phyloP scores from a whole-genome alignment of 371 early-diverging fungal species.

The Mortierella sp. region DNA sequence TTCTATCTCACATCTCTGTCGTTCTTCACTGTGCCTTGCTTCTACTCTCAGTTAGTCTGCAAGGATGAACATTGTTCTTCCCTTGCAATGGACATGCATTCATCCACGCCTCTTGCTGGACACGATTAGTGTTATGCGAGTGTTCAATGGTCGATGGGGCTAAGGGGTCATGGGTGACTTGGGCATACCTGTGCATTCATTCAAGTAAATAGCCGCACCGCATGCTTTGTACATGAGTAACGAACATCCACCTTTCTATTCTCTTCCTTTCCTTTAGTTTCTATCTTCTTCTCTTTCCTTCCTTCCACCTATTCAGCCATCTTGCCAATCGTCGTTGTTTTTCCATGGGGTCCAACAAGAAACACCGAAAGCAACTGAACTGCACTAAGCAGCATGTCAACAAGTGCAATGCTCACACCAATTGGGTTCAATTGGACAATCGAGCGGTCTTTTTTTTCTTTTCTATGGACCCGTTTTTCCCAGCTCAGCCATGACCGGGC shows the following conservation, averaged over 20 bases:
- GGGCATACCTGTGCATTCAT: too few relatives aligned
- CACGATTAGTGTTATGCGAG: background rate
- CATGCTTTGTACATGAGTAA: background rate
- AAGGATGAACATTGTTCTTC: too few relatives aligned
- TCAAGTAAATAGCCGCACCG: background rate
- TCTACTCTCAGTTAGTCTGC: too few relatives aligned
- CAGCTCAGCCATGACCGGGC: constrained; percentile 10
- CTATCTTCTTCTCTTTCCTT: background rate
- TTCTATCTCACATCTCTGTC: background rate
- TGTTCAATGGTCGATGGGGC: background rate
- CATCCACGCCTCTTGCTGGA: too few relatives aligned
- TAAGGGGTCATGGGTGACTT: background rate
- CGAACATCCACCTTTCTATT: background rate
- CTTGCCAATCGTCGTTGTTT: too few relatives aligned
- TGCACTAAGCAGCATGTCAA: background rate
- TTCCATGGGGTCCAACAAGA: background rate
- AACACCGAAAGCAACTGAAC: background rate
- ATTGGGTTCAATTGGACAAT: background rate
- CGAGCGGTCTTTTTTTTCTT: constrained; percentile 1
- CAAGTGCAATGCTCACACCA: background rate
- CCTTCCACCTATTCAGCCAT: too few relatives aligned
- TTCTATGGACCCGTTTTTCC: constrained; percentile 6
- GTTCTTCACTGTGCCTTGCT: background rate
- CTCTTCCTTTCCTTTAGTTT: background rate
- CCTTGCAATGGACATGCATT: too few relatives aligned